phyloP scores from a whole-genome alignment of 2,329 filamentous ascomycete genomes.

The Nothophaeocryptopus gaeumannii region DNA sequence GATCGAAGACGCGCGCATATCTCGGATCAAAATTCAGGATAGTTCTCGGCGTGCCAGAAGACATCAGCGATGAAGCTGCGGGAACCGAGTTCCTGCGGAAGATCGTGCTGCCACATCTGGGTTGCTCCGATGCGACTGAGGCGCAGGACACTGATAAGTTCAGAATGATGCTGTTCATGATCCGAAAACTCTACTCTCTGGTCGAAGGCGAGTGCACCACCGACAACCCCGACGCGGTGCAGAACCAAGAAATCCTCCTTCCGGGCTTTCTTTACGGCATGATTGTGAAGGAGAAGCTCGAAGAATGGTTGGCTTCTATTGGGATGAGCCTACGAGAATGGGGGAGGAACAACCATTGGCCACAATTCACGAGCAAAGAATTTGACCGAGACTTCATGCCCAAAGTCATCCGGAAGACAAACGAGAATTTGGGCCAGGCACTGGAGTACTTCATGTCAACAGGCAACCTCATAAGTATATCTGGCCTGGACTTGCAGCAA shows the following conservation, averaged over 20 bases:
- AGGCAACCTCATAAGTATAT: constrained; percentile 86
- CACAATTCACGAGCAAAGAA: constrained; percentile 67
- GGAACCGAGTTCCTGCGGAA: constrained; percentile 87
- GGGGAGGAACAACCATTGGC: constrained; percentile 50
- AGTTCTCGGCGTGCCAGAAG: constrained; percentile 78
- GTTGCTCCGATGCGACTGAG: constrained; percentile 78
- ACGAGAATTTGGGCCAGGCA: constrained; percentile 81
- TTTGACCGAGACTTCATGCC: constrained; percentile 77
- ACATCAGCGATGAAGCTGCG: constrained; percentile 81
- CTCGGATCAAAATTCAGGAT: constrained; percentile 88
- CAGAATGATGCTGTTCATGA: constrained; percentile 91
- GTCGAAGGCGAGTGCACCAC: constrained; percentile 89
- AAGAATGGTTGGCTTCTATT: constrained; percentile 79
- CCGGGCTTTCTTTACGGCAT: constrained; percentile 92
- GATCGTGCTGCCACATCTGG: constrained; percentile 88
- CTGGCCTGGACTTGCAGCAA: constrained; percentile 90
- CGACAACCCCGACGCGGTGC: constrained; percentile 94
- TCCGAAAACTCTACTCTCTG: constrained; percentile 87
- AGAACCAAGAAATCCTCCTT: constrained; percentile 91
- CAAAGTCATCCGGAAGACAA: constrained; percentile 75
- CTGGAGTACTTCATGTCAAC: constrained; percentile 96
- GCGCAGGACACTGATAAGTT: constrained; percentile 89
- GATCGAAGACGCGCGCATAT: constrained; percentile 77
- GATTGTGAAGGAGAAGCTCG: constrained; percentile 90
- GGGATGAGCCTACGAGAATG: constrained; percentile 47